Conservation (phyloP, 2,329 filamentous ascomycete genomes). For the Acrocalymma vagum region DNA sequence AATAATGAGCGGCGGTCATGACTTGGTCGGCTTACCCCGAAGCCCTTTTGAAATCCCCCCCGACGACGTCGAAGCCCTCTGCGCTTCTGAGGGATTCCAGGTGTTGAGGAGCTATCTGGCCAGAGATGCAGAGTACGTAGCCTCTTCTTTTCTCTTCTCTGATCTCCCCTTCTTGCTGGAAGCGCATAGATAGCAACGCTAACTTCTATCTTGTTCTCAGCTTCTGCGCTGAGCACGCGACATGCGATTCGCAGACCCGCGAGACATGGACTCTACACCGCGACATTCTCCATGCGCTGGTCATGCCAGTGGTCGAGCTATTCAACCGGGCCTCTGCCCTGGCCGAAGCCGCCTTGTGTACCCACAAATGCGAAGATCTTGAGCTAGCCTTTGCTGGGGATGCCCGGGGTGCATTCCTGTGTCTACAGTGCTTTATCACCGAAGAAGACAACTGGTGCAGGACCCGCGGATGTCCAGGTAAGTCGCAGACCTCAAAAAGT, state of each 20-base stretch:
- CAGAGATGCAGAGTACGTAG: constrained; percentile 50
- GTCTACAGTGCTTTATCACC: constrained; percentile 65
- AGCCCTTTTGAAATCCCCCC: constrained; percentile 54
- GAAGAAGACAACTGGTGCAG: constrained; percentile 67
- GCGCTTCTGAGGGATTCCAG: constrained; percentile 52
- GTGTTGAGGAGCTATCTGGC: constrained; percentile 54
- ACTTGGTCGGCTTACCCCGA: no score
- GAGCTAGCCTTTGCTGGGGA: constrained; percentile 66
- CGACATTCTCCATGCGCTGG: constrained; percentile 66
- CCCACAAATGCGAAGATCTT: constrained; percentile 58
- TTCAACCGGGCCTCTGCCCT: constrained; percentile 63
- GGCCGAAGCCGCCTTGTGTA: constrained; percentile 59
- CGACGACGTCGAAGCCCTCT: constrained; percentile 51
- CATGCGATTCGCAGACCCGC: constrained; percentile 39
- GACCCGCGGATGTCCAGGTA: constrained; percentile 62
- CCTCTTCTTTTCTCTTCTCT: constrained; percentile 11
- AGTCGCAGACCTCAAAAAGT: not conserved
- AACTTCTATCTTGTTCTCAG: constrained; percentile 37
- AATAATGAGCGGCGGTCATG: no score
- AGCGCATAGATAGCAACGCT: constrained; percentile 6
- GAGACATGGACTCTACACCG: constrained; percentile 62
- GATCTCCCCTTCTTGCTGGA: constrained; percentile 9
- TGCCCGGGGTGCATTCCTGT: constrained; percentile 65
- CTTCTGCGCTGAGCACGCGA: constrained; percentile 54
- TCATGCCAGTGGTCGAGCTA: constrained; percentile 66